Evolutionary conservation across 2,329 filamentous ascomycete genomes (phyloP).

Genomic region (Corinectria fuckeliana): DNA sequence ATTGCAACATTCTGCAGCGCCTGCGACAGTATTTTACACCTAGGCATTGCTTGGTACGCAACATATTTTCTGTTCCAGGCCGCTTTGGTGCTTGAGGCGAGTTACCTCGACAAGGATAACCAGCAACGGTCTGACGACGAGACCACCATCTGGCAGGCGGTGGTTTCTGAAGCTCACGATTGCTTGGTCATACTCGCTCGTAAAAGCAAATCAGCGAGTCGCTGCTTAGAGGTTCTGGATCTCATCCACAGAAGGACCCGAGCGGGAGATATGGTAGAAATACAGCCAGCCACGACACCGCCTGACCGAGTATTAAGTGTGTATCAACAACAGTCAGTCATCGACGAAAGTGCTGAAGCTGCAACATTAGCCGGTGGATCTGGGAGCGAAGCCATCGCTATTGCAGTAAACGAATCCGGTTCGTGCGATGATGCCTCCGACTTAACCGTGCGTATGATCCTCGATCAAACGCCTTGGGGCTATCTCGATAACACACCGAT

Average conservation of each 20-base stretch:
- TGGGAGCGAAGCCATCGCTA: not conserved
- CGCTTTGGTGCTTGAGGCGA: conserved; percentile 45
- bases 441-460: conserved; percentile 10
- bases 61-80: conserved; percentile 55
- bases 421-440: conserved; percentile 11
- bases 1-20: conserved; percentile 46
- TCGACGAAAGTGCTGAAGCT: not conserved
- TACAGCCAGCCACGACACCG: not conserved
- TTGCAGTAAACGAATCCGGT: conserved; percentile 7
- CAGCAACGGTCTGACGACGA: conserved; percentile 12
- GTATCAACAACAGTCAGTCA: not conserved
- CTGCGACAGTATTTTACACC: conserved; percentile 35
- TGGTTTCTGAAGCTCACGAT: conserved; percentile 9
- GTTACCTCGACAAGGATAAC: conserved; percentile 12
- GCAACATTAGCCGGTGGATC: not conserved
- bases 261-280: not conserved
- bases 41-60: conserved; percentile 50
- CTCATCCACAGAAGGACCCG: conserved; percentile 4
- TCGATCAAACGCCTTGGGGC: conserved; percentile 14
- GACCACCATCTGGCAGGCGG: conserved; percentile 7
- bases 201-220: conserved; percentile 12
- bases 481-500: conserved; percentile 15
- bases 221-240: conserved; percentile 12
- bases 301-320: not conserved
- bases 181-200: conserved; percentile 9